A percentile compares a stretch with the other conserved stretches of the same genome.
phyloP scores from a whole-genome alignment of 768 basidiomycete species.

The Lactifluus piperatus region DNA sequence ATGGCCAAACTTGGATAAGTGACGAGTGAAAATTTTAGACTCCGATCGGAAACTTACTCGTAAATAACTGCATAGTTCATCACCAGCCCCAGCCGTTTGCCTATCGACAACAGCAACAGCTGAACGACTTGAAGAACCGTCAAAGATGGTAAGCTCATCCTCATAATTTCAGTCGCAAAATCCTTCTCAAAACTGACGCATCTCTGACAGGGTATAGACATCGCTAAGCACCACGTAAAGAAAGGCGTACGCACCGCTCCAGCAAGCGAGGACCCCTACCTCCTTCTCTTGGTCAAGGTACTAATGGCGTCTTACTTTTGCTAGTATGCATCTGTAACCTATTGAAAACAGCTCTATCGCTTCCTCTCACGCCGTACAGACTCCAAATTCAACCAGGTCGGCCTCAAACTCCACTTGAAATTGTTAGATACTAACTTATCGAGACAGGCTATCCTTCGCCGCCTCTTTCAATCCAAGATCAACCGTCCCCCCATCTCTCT shows the following conservation, averaged over 20 bases:
- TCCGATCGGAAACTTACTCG: slow-evolving; percentile 32
- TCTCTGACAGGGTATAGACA: slow-evolving; percentile 78
- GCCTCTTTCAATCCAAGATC: slow-evolving; percentile 93
- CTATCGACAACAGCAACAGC: slow-evolving; percentile 31
- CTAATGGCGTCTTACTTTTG: slow-evolving; percentile 19
- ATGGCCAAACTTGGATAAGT: slow-evolving; percentile 25
- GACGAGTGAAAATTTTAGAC: slow-evolving; percentile 18
- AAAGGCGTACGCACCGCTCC: slow-evolving; percentile 91
- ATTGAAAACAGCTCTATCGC: slow-evolving; percentile 74
- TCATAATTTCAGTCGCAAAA: slow-evolving; percentile 24
- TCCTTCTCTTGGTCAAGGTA: slow-evolving; percentile 97
- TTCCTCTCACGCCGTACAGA: slow-evolving; percentile 98
- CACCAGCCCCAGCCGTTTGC: slow-evolving; percentile 42
- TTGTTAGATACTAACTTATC: slow-evolving; percentile 22
- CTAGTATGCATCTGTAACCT: slow-evolving; percentile 3
- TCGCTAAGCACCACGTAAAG: slow-evolving; percentile 96
- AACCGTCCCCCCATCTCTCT: slow-evolving; percentile 96
- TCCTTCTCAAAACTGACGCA: not conserved
- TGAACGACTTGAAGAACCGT: slow-evolving; percentile 33
- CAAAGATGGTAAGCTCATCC: slow-evolving; percentile 76
- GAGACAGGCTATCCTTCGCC: slow-evolving; percentile 79
- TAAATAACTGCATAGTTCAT: slow-evolving; percentile 51
- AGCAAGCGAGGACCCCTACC: slow-evolving; percentile 98
- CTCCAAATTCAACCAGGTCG: slow-evolving; percentile 89
- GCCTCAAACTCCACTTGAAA: slow-evolving; percentile 5